phyloP scores from a whole-genome alignment of 345 rosid genomes.

The Triadica sebifera region DNA sequence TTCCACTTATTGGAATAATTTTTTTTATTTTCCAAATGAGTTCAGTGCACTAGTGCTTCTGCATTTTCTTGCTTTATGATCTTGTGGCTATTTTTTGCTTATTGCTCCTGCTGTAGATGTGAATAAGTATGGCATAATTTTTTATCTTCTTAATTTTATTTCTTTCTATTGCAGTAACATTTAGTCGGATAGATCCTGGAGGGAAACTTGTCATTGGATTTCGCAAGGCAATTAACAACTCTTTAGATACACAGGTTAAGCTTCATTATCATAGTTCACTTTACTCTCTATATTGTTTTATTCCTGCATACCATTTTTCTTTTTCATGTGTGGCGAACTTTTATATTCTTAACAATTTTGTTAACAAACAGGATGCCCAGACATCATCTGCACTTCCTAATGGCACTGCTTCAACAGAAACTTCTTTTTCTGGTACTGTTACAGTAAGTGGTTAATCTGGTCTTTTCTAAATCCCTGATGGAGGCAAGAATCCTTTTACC shows the following conservation, averaged over 20 bases:
- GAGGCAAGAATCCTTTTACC: conserved; percentile 36
- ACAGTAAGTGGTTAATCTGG: conserved; percentile 41
- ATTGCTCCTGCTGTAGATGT: not conserved
- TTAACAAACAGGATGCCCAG: conserved; percentile 44
- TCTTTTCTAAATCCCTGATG: conserved; percentile 38
- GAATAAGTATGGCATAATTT: not conserved
- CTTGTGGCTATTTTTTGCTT: not conserved
- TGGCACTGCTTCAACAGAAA: conserved; percentile 46
- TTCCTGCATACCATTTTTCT: not conserved
- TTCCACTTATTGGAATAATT: not conserved
- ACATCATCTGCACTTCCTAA: conserved; percentile 38
- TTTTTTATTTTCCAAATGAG: not conserved
- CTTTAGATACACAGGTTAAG: conserved; percentile 54
- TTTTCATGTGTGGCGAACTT: not conserved
- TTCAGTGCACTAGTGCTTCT: not conserved
- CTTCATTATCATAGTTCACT: conserved; percentile 12
- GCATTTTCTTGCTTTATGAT: not conserved
- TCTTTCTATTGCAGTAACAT: conserved; percentile 51
- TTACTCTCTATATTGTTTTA: conserved; percentile 3
- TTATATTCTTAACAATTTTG: conserved; percentile 5
- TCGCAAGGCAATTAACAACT: conserved; percentile 56
- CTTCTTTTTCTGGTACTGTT: conserved; percentile 48
- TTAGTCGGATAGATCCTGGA: conserved; percentile 82
- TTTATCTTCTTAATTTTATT: conserved; percentile 10
- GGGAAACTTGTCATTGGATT: conserved; percentile 78